Base-by-base conservation (phyloP, 169 alveolate species). In the Babesia ovata region DNA sequence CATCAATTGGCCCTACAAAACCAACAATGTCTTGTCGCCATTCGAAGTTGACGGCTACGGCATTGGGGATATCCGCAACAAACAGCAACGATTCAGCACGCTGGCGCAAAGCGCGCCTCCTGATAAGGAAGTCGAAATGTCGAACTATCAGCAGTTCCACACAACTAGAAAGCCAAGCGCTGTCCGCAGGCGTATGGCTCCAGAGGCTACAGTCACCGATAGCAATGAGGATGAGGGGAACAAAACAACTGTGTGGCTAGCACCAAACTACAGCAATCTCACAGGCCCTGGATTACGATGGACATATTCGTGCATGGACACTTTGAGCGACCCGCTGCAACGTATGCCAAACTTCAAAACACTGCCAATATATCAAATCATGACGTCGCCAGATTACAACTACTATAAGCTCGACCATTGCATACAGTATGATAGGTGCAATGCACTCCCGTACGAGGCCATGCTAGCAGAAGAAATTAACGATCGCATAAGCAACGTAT, bases 231-330 rank as follows among this genome's bases (percentile, higher is more conserved):
- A 62, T 17, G 63, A 46, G n/a, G 61, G 26, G n/a, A 19, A 24
- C 52, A 11, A 70, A n/a, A 65, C 84, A 8, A 71, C 67, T 17
- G 88, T 69, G 48, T 88, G 91, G 89, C 73, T 88, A 84, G 85
- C 84, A 21, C 92, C 90, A 57, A 61, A 61, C 46, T 88, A 72
- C 66, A 84, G 91, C 59, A 88, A 88, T 53, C 72, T 88, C 76
- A 88, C 92, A n/a, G 93, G 93, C n/a, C 93, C 93, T 13, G 89
- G 93, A 13, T 63, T 88, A 22, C 65, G 87, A 26, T 88, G 93
- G 93, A 53, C 91, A 4, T 83, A 85, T 28, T 75, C 90, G 3
- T 76, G 91, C 52, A 73, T 88, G 79, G 84, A 81, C 48, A 59
- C 76, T 17, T 9, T 70, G 58, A 56, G 60, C 29, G 88, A 81